phyloP scores from a whole-genome alignment of 2,329 filamentous ascomycete genomes.

The Aspergillus sp. region DNA sequence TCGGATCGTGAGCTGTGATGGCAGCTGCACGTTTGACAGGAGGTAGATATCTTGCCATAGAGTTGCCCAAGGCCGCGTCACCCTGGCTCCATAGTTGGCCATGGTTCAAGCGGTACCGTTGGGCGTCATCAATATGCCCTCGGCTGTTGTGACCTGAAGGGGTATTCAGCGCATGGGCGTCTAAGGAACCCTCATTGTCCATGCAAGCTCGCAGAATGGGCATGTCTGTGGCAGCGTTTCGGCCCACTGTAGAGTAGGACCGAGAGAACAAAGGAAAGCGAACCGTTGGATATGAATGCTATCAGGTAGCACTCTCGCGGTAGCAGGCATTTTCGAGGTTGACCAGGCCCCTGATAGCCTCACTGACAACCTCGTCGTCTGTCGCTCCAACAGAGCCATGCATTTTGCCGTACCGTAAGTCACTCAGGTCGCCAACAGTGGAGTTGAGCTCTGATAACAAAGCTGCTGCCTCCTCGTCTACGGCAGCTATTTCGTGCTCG shows the following conservation, averaged over 20 bases:
- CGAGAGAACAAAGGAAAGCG: neutral
- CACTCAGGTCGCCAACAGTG: slow-evolving; percentile 74
- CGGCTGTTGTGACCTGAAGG: no score
- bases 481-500: slow-evolving; percentile 67
- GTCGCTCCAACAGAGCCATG: slow-evolving; percentile 57
- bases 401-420: slow-evolving; percentile 79
- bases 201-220: no score
- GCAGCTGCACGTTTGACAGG: neutral
- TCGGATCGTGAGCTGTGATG: neutral
- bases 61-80: no score
- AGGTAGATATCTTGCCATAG: no score
- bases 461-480: slow-evolving; percentile 67
- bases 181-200: no score
- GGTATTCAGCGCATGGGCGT: no score
- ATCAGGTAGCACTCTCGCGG: slow-evolving; percentile 20
- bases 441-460: slow-evolving; percentile 66
- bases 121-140: no score
- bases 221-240: neutral
- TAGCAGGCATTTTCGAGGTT: slow-evolving; percentile 68
- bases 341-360: slow-evolving; percentile 69
- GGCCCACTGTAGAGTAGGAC: neutral
- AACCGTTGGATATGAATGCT: neutral
- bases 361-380: slow-evolving; percentile 60
- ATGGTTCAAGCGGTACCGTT: no score
- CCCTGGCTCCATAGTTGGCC: no score